Evolutionary conservation across 805 yeast species (phyloP), one percentile per base, ranked within the genome.

Genomic region (Starmera dryadoides): DNA sequence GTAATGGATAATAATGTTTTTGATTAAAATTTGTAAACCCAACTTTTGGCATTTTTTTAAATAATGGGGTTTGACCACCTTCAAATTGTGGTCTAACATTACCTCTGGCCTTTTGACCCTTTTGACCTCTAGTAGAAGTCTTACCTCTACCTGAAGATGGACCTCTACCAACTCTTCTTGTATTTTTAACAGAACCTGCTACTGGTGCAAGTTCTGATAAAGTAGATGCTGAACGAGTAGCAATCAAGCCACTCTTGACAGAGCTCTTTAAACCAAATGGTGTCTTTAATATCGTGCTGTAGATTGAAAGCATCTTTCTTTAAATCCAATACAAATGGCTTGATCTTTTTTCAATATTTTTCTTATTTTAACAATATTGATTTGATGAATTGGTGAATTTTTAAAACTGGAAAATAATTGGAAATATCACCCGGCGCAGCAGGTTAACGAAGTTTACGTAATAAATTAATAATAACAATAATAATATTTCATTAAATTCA

Each of bases 51-150:
- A 63, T 86, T 79, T 49, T 84, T 66, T 62, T 84, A 75, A 61
- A 79, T 78, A 56, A 82, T 20, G 97, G 98, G 2, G 98, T 93
- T 60, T 93, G 98, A 59, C 98, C 98, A 77, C 98, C 98, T 69
- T 93, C 98, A 59, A 91, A 87, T 91, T 95, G 86, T 42, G 83
- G 77, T 41, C 88, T 91, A 23, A 91, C 91, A 32, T 81, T 76
- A 30, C 91, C 85, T 64, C 98, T 78, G 10, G 98, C 96, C 66
- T 91, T 91, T 61, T 91, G 98, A 77, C 98, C 98, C 67, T 93
- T 93, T 56, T 86, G 95, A 71, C 98, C 98, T 61, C 98, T 75
- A 36, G 96, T 95, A 6, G 97, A 79, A 4, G 98, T 93, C 63
- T 91, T 89, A 68, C 98, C 98, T 48, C 75, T 70, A 17, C 88